These are phyloP conservation scores for Sugiyamaella marilandica DNA, from an alignment of 805 yeast species.

Conservation along the genomic window DNA sequence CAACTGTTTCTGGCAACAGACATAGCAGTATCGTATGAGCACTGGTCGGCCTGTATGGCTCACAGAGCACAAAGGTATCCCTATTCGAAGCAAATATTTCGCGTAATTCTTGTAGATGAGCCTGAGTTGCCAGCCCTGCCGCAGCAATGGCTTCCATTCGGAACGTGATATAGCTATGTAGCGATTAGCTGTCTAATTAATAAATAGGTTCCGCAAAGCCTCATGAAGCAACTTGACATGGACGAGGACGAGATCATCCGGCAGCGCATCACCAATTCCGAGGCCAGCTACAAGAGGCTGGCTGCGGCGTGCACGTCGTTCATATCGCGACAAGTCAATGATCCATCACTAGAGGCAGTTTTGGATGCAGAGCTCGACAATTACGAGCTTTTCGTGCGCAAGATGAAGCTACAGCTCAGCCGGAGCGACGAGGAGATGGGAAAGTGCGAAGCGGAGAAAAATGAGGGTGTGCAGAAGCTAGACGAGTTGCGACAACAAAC, in stretches of 20 bases:
- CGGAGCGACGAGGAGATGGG: conserved; percentile 20
- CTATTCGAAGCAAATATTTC: conserved; percentile 8
- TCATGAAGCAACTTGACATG: background rate
- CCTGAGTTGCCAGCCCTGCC: conserved; percentile 15
- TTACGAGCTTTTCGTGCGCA: conserved; percentile 15
- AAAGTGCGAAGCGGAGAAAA: conserved; percentile 19
- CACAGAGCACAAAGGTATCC: conserved; percentile 12
- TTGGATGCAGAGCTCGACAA: conserved; percentile 17
- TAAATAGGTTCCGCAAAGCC: background rate
- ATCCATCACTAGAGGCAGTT: background rate
- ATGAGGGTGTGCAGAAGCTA: conserved; percentile 12
- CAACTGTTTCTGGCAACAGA: conserved; percentile 30
- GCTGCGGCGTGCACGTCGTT: conserved; percentile 9
- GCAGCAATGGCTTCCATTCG: conserved; percentile 14
- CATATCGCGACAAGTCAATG: conserved; percentile 1
- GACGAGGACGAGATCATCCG: conserved; percentile 21
- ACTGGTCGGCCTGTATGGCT: conserved; percentile 22
- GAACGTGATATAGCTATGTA: background rate
- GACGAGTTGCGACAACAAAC: conserved; percentile 14
- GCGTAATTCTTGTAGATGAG: conserved; percentile 8
- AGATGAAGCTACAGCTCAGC: conserved; percentile 23
- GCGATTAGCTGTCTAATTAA: background rate
- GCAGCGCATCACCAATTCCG: conserved; percentile 21
- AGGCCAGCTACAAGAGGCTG: conserved; percentile 18
- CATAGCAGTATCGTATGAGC: conserved; percentile 29